Evolutionary conservation across 2,329 filamentous ascomycete species (phyloP), one percentile per base, ranked within the genome.

Genomic region (Cordyceps farinosa): DNA sequence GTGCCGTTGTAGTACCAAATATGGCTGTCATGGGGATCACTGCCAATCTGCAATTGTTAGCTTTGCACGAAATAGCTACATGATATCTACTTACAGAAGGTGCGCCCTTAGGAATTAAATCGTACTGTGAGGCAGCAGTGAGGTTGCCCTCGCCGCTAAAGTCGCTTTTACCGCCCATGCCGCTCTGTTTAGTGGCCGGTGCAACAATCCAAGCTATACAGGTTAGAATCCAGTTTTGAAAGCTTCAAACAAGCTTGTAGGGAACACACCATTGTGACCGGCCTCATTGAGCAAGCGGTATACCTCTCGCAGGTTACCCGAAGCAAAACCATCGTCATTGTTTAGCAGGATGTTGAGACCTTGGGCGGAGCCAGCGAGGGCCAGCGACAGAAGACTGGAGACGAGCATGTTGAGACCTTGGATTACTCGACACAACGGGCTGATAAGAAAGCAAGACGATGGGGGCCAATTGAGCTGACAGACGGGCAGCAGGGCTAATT

Each of bases 1-100:
- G 83, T 87, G 29, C 84, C 83, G 60, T 86, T 84, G 72, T 85
- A 87, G 69, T 86, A 86, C 82, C 82, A 86, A 66, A 87, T 83
- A 65, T 83, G 77, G 59, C 74, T 74, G 63, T 86, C 81, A 27
- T 71, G 69, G 13, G 82, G 82, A 66, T 85, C 82, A 17, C 73
- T 75, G 52, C 84, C 84, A 29, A 73, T 64, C 70, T 73, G 57
- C 27, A 17, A 40, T 7, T 15, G 42, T 61, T 36, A 57, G 54
- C 36, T 9, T 29, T 10, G 50, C 11, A 8, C 40, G 9, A 30
- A 6, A 27, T 11, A 32, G 1, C 3, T 52, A 7, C 27, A 22
- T 58, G 11, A 42, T 17, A 11, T 53, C 32, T 32, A 55, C 66
- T 45, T 65, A 72, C 71, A 13, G 71, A 73, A 0, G 72, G 71